A percentile compares a stretch with the other conserved stretches of the same genome.
Conservation (phyloP, 2,329 filamentous ascomycete genomes). For the Endothia cerciana region DNA sequence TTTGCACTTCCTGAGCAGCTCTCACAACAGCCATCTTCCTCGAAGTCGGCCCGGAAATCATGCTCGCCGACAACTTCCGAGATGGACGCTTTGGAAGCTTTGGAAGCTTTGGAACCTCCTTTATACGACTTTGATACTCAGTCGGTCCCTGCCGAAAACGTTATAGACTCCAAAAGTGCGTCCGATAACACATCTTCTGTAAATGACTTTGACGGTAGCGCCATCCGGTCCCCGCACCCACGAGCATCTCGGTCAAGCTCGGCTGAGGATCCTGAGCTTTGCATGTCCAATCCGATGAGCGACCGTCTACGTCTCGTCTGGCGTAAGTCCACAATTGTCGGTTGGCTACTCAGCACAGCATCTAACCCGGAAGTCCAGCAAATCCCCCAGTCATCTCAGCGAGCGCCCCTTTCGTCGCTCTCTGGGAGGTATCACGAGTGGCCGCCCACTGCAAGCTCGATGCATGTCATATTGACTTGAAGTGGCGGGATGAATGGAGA, state of each 20-base stretch:
- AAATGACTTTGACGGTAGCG: background rate
- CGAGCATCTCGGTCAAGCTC: background rate
- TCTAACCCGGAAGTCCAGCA: slow-evolving; percentile 34
- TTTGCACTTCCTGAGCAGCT: background rate
- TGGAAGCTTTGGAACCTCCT: slow-evolving; percentile 21
- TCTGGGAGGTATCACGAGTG: slow-evolving; percentile 58
- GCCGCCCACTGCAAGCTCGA: slow-evolving; percentile 51
- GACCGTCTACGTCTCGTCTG: slow-evolving; percentile 19
- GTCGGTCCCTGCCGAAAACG: slow-evolving; percentile 7
- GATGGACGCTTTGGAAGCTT: slow-evolving; percentile 25
- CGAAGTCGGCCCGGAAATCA: background rate
- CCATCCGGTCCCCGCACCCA: background rate
- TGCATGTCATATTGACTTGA: slow-evolving; percentile 40
- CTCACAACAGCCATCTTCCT: slow-evolving; percentile 2
- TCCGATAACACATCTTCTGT: background rate
- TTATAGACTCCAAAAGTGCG: background rate
- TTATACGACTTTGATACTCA: slow-evolving; percentile 5
- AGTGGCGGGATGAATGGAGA: slow-evolving; percentile 46
- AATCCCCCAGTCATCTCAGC: slow-evolving; percentile 45
- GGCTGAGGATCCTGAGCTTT: background rate
- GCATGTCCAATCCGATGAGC: background rate
- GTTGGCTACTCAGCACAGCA: background rate
- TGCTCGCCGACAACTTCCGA: slow-evolving; percentile 26
- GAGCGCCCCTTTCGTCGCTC: slow-evolving; percentile 50
- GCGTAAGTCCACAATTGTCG: slow-evolving; percentile 16